These are phyloP conservation scores for Skeletonema potamos DNA, from an alignment of 108 stramenopile species.

Conservation along the genomic window DNA sequence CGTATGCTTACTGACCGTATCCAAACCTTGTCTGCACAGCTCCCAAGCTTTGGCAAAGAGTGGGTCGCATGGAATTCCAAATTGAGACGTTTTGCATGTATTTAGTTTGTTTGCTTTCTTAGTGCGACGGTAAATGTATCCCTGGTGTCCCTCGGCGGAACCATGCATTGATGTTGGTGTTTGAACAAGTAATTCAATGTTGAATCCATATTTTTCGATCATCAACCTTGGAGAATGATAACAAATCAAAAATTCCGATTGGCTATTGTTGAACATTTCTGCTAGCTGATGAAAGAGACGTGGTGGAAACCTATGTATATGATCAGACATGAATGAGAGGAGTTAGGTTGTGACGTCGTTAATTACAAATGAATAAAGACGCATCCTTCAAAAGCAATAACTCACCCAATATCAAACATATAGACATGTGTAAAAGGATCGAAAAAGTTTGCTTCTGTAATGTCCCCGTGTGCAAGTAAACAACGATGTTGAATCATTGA, in stretches of 20 bases:
- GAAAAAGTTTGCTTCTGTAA: conserved; percentile 77
- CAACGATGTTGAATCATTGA: conserved; percentile 44
- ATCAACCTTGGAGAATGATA: conserved; percentile 75
- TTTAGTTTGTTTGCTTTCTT: neutral
- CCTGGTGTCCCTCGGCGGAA: conserved; percentile 78
- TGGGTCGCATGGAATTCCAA: conserved; percentile 61
- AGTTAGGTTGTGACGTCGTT: neutral
- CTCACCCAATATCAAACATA: conserved; percentile 95
- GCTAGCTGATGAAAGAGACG: conserved; percentile 61
- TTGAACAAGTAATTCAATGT: conserved; percentile 73
- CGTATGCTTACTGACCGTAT: conserved; percentile 36
- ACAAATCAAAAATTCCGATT: conserved; percentile 71
- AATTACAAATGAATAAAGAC: too few relatives aligned
- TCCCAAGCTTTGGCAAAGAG: conserved; percentile 59
- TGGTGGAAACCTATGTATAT: conserved; percentile 65
- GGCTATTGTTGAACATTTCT: conserved; percentile 72
- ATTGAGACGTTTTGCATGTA: conserved; percentile 1
- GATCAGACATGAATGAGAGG: neutral
- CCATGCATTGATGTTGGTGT: conserved; percentile 84
- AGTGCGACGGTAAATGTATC: conserved; percentile 78
- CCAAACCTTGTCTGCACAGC: conserved; percentile 42
- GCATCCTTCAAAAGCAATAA: neutral
- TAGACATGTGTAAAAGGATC: conserved; percentile 98
- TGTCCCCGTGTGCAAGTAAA: conserved; percentile 83
- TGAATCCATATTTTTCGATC: conserved; percentile 72